Evolutionary conservation across 345 rosid species (phyloP).

Genomic region (Eucalyptus regnans): DNA sequence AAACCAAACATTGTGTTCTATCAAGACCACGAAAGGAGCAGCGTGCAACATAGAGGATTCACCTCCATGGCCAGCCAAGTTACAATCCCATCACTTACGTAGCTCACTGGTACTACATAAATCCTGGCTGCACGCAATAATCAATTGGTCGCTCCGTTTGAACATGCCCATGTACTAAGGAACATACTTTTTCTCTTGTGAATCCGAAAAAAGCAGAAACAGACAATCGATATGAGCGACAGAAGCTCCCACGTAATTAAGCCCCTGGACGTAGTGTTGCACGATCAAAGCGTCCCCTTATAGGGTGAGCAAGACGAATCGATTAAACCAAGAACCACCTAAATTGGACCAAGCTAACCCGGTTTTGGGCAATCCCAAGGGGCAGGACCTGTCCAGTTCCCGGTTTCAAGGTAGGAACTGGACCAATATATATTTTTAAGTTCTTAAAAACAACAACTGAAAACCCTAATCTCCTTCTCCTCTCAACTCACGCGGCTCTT

Average conservation of each 20-base stretch:
- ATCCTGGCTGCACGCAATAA: fast-evolving
- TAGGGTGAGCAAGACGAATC: background rate
- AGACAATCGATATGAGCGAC: fast-evolving
- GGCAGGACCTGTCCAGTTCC: too few species aligned
- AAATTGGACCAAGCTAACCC: fast-evolving
- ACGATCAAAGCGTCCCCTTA: background rate
- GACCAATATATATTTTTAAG: too few species aligned
- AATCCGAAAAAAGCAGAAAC: fast-evolving
- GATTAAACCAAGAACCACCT: fast-evolving
- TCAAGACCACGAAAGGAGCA: background rate
- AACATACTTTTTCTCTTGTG: background rate
- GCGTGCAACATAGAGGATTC: fast-evolving
- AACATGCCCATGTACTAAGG: background rate
- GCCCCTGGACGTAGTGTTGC: background rate
- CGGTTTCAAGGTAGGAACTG: fast-evolving
- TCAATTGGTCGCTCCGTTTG: background rate
- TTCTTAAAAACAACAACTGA: too few species aligned
- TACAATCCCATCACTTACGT: background rate
- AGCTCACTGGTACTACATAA: fast-evolving
- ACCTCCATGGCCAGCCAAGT: background rate
- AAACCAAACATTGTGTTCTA: background rate
- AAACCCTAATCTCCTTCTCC: too few species aligned
- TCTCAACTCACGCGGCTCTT: too few species aligned
- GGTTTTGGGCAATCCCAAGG: too few species aligned
- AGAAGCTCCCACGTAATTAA: too few species aligned